Conservation (phyloP, 1,284 basidiomycete species). For the Cutaneotrichosporon sp. region DNA sequence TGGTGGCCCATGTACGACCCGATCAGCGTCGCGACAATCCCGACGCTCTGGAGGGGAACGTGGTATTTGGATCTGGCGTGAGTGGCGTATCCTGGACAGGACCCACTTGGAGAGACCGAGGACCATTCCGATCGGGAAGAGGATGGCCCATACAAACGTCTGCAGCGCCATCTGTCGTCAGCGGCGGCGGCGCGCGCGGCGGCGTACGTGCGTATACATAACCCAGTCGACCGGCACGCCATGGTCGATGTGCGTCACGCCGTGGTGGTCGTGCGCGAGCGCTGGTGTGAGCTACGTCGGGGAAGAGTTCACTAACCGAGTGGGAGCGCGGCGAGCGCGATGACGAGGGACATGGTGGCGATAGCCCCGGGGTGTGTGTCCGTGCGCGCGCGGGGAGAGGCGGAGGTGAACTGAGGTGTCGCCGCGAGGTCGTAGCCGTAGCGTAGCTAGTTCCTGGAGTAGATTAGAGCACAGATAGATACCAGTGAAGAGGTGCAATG, state of each 20-base stretch:
- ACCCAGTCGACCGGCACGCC: conserved; percentile 67
- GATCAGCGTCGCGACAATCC: conserved; percentile 62
- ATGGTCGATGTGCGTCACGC: conserved; percentile 61
- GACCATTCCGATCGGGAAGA: conserved; percentile 84
- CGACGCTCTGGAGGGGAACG: conserved; percentile 71
- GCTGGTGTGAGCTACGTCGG: conserved; percentile 12
- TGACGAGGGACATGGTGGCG: not conserved
- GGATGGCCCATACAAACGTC: conserved; percentile 67
- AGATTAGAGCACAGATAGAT: no score
- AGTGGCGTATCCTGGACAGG: not conserved
- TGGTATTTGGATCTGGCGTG: conserved; percentile 60
- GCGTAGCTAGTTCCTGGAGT: no score
- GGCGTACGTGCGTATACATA: conserved; percentile 62
- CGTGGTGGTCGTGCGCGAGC: conserved; percentile 52
- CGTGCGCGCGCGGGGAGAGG: not conserved
- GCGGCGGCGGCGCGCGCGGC: not conserved
- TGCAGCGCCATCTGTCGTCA: conserved; percentile 59
- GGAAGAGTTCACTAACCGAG: not conserved
- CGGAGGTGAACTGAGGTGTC: no score
- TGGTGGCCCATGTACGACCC: conserved; percentile 73
- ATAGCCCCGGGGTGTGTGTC: not conserved
- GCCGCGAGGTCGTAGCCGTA: no score
- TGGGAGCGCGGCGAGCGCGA: not conserved
- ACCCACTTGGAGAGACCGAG: conserved; percentile 64
- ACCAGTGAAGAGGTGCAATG: no score